Evolutionary conservation across 441 rosid species (phyloP).

Genomic region (Erodium texanum): DNA sequence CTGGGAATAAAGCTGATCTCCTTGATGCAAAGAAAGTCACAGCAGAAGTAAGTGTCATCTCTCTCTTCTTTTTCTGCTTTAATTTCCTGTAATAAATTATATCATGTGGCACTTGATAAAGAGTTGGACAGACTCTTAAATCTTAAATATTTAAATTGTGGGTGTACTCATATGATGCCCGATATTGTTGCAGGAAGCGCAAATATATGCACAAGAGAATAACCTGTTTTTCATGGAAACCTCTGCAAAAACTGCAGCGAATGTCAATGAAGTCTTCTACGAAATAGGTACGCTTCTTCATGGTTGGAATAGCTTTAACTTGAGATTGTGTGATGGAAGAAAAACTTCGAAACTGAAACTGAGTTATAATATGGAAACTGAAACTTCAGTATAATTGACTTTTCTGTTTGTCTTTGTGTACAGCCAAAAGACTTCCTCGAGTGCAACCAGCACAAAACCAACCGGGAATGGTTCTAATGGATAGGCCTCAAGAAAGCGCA

Average conservation of each 20-base stretch:
- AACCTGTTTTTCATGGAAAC: conserved; percentile 94
- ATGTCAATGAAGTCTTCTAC: conserved; percentile 78
- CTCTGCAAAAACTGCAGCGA: conserved; percentile 84
- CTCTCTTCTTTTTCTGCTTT: conserved; percentile 8
- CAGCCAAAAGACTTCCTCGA: conserved; percentile 79
- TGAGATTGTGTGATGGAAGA: not conserved
- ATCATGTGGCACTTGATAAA: not conserved
- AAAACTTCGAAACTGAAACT: not conserved
- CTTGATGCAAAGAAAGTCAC: not conserved
- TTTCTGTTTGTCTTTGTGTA: conserved; percentile 4
- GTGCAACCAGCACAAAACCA: conserved; percentile 82
- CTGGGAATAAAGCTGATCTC: conserved; percentile 4
- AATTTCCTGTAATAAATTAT: not conserved
- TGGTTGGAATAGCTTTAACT: conserved; percentile 5
- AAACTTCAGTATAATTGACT: not conserved
- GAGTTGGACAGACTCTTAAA: not conserved
- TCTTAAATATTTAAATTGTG: not conserved
- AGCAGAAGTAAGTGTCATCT: not conserved
- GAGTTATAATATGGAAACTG: not conserved
- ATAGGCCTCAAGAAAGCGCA: conserved; percentile 64
- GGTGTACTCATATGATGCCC: not conserved
- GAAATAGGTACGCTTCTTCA: conserved; percentile 56
- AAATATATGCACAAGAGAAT: conserved; percentile 71
- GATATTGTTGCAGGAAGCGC: conserved; percentile 66
- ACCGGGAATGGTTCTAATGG: conserved; percentile 82